Conservation (phyloP, 1,139 yeast genomes). For the Tardiomyces digboiensis region DNA sequence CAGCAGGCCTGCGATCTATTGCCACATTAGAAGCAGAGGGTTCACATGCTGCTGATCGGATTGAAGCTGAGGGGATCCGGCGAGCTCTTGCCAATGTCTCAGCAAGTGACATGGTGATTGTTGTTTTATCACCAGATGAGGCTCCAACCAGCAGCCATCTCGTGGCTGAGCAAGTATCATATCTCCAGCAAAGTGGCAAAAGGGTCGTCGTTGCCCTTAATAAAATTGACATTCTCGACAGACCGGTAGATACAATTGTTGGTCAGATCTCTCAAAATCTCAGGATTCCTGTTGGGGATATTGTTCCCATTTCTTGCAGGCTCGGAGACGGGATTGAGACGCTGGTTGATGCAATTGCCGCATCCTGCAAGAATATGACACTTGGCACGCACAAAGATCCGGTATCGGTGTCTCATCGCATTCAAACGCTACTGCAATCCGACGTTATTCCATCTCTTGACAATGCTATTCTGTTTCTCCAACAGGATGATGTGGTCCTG, state of each 20-base stretch:
- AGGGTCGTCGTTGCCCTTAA: conserved; percentile 20
- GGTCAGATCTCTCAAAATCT: conserved; percentile 14
- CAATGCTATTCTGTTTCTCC: conserved; percentile 41
- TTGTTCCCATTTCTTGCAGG: conserved; percentile 55
- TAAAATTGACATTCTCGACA: conserved; percentile 23
- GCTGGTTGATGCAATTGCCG: conserved; percentile 33
- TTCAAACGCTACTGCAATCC: conserved; percentile 56
- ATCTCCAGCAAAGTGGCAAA: conserved; percentile 2
- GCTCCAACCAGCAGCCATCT: neutral
- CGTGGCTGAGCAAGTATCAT: conserved; percentile 1
- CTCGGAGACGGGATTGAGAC: conserved; percentile 45
- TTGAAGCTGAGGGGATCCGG: conserved; percentile 77
- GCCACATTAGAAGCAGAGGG: conserved; percentile 13
- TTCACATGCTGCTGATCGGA: conserved; percentile 34
- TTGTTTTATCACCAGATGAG: conserved; percentile 23
- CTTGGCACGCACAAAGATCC: conserved; percentile 4
- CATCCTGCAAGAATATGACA: conserved; percentile 37
- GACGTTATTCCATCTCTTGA: conserved; percentile 70
- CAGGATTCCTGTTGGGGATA: conserved; percentile 21
- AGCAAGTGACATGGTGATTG: conserved; percentile 47
- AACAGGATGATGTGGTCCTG: conserved; percentile 61
- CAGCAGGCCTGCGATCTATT: conserved; percentile 74
- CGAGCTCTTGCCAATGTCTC: conserved; percentile 60
- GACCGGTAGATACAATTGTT: conserved; percentile 1
- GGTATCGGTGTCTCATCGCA: conserved; percentile 49